Conservation (phyloP, 2,329 filamentous ascomycete species). For the Gaeumannomyces tritici region DNA sequence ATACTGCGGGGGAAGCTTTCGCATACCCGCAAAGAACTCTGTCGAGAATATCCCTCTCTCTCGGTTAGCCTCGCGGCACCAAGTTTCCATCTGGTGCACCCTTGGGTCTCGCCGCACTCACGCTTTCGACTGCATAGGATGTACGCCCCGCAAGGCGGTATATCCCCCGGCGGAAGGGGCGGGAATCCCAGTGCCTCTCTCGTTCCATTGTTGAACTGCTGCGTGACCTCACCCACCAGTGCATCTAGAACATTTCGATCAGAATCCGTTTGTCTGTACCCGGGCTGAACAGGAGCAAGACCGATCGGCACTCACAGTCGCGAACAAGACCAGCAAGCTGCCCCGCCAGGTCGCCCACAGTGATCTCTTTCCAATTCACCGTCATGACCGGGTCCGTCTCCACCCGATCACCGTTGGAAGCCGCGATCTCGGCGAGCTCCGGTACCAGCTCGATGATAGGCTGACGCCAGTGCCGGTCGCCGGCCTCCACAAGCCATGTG, state of each 20-base stretch:
- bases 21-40: conserved; percentile 10
- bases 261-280: not conserved
- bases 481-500: conserved; percentile 22
- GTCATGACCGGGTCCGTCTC: conserved; percentile 14
- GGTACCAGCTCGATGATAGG: conserved; percentile 31
- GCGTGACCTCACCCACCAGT: conserved; percentile 7
- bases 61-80: not conserved
- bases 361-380: conserved; percentile 22
- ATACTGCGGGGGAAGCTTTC: conserved; percentile 4
- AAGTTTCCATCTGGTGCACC: not conserved
- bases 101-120: conserved; percentile 1
- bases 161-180: conserved; percentile 5
- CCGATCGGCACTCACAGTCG: conserved; percentile 19
- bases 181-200: conserved; percentile 8
- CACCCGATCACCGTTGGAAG: not conserved
- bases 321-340: conserved; percentile 24
- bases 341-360: conserved; percentile 24
- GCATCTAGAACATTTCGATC: conserved; percentile 1
- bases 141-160: conserved; percentile 7
- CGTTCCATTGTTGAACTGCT: not conserved
- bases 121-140: conserved; percentile 7
- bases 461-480: conserved; percentile 26
- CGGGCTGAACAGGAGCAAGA: not conserved
- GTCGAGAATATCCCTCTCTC: not conserved
- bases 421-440: conserved; percentile 20